phyloP scores from a whole-genome alignment of 75 land plant species.

The Picea sitchensis region DNA sequence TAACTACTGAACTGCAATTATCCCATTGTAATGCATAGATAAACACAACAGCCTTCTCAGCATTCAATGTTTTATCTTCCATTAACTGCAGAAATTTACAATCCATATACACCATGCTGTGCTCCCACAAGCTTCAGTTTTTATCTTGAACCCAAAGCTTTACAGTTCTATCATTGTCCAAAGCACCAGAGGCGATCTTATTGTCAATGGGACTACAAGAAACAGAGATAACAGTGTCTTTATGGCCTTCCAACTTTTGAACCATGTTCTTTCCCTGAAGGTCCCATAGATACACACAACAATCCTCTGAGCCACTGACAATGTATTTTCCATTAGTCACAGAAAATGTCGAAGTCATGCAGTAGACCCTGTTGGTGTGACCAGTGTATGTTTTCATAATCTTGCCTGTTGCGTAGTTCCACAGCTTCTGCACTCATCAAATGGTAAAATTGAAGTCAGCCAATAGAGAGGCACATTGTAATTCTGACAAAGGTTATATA shows the following conservation, averaged over 20 bases:
- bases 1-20: not conserved
- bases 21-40: conserved; percentile 53
- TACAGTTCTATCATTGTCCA: conserved; percentile 51
- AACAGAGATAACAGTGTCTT: conserved; percentile 49
- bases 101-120: too few relatives aligned
- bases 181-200: conserved; percentile 55
- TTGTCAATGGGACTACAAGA: conserved; percentile 60
- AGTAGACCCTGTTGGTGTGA: conserved; percentile 38
- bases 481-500: not conserved
- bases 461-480: not conserved
- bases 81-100: too few relatives aligned
- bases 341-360: conserved; percentile 55
- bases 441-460: not conserved
- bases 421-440: conserved; percentile 36
- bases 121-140: not conserved
- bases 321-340: conserved; percentile 56
- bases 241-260: conserved; percentile 60
- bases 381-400: conserved; percentile 45
- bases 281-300: conserved; percentile 64
- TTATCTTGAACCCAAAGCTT: conserved; percentile 55
- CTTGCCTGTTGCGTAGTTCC: conserved; percentile 53
- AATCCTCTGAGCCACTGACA: conserved; percentile 68
- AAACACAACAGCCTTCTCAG: conserved; percentile 55
- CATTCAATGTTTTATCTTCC: conserved; percentile 67
- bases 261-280: conserved; percentile 44